A percentile compares a stretch with the other conserved stretches of the same genome.
Evolutionary conservation across 495 filamentous ascomycete species (phyloP).

Genomic region (Staphylotrichum longicolle): DNA sequence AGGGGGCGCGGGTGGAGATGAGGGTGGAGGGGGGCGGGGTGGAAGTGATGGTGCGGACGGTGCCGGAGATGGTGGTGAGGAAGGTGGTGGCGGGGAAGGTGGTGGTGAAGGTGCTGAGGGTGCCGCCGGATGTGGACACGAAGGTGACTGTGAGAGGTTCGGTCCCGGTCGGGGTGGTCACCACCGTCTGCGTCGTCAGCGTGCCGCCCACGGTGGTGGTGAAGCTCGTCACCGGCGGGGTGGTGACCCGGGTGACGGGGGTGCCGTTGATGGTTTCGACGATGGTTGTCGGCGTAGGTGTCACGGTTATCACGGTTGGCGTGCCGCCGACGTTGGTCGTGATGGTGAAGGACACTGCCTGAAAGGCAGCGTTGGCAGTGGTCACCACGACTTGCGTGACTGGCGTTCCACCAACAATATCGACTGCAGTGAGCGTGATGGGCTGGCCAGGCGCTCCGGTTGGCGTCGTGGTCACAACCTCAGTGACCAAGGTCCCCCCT

Average conservation of each 20-base stretch:
- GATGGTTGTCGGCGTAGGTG: slow-evolving; percentile 26
- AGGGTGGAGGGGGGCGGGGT: slow-evolving; percentile 27
- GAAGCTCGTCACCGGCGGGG: slow-evolving; percentile 30
- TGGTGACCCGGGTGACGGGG: slow-evolving; percentile 28
- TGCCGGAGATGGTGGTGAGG: slow-evolving; percentile 34
- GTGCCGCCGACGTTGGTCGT: slow-evolving; percentile 31
- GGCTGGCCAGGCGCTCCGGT: slow-evolving; percentile 17
- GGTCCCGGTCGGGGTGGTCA: slow-evolving; percentile 32
- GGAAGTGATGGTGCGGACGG: slow-evolving; percentile 31
- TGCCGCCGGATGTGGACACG: slow-evolving; percentile 27
- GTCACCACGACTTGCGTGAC: slow-evolving; percentile 27
- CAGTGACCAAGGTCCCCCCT: slow-evolving; percentile 23
- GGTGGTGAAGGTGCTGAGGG: slow-evolving; percentile 30
- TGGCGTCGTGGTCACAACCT: slow-evolving; percentile 23
- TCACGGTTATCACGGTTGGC: slow-evolving; percentile 27
- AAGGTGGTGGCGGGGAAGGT: slow-evolving; percentile 29
- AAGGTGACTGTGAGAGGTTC: slow-evolving; percentile 32
- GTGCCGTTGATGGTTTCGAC: slow-evolving; percentile 33
- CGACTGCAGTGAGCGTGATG: slow-evolving; percentile 22
- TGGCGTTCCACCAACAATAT: slow-evolving; percentile 24
- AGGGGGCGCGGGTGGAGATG: slow-evolving; percentile 23
- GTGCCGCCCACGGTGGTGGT: slow-evolving; percentile 33
- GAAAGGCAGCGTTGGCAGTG: slow-evolving; percentile 19
- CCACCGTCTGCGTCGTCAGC: slow-evolving; percentile 24
- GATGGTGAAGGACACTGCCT: slow-evolving; percentile 28